These are phyloP conservation scores for Henckelia pumila DNA, from an alignment of 257 asterid genomes.

Conservation along the genomic window DNA sequence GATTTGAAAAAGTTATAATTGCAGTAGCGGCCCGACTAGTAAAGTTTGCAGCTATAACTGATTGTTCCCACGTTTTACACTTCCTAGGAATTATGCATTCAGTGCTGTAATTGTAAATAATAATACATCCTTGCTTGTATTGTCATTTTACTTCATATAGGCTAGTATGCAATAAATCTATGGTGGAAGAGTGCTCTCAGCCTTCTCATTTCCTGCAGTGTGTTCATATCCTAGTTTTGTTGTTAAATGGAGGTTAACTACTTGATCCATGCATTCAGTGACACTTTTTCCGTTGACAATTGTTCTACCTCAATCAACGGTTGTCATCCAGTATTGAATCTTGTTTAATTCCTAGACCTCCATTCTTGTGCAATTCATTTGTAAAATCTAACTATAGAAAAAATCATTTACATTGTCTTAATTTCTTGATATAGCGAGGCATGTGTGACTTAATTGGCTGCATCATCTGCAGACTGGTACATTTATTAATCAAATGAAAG, in stretches of 20 bases:
- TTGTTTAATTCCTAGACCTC: background rate
- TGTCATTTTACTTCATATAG: background rate
- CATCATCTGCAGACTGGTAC: conserved; percentile 49
- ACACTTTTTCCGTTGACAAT: background rate
- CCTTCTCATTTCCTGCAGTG: background rate
- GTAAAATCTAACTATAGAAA: conserved; percentile 1
- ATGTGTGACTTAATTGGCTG: conserved; percentile 10
- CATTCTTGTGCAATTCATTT: background rate
- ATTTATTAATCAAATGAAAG: conserved; percentile 74
- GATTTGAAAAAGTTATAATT: conserved; percentile 3
- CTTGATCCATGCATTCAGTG: background rate
- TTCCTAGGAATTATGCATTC: background rate
- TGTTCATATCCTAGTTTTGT: background rate
- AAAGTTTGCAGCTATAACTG: background rate
- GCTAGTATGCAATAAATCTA: background rate
- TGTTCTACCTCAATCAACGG: background rate
- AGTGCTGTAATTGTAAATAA: background rate
- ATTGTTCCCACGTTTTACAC: background rate
- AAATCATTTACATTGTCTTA: background rate
- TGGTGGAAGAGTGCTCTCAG: background rate
- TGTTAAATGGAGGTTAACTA: background rate
- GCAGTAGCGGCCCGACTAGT: conserved; percentile 4
- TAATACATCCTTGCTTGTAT: background rate
- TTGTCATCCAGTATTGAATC: background rate
- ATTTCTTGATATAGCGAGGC: conserved; percentile 1